Base-by-base conservation (phyloP, 1,139 yeast genomes). In the Blastobotrys proliferans region DNA sequence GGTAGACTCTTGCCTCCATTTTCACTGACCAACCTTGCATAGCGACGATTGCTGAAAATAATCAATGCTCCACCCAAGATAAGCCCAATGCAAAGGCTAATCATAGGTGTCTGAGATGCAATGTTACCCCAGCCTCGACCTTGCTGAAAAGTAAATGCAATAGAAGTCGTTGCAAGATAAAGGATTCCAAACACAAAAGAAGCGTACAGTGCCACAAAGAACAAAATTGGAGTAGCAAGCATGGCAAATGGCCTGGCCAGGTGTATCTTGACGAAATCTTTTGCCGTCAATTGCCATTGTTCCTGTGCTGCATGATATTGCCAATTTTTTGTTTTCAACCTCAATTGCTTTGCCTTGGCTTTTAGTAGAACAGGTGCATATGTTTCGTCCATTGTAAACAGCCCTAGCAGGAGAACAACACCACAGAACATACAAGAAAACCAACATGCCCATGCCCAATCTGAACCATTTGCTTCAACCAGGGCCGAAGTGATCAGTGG, bases 401-500 rank as follows among this genome's bases (percentile, higher is more conserved):
- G 57, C 34, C 69, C 63, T 8, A 72, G 38, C 1, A 71, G 60
- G 61, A 83, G 68, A 68, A 79, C 69, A 0, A 71, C 75, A 13
- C 78, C 79, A n/a, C 82, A 77, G 48, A 79, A 73, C 3, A 84
- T 80, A 64, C 81, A 68, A 41, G 79, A 69, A n/a, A 81, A 76
- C 74, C 85, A 77, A 38, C 73, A 68, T 61, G 66, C 72, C 87
- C 75, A 76, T 68, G 71, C 76, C 73, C 65, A 83, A 41, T 72
- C 71, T 46, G 73, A 66, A 45, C 66, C 65, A 3, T 69, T 70
- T 46, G 74, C 48, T 58, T 65, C 79, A 63, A 68, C 71, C 38
- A 85, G 73, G 44, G 82, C 76, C 0, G 90, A 87, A 49, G 79
- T 74, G 13, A 81, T 73, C 6, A 83, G 60, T 5, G 88, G 90